phyloP scores from a whole-genome alignment of 2,329 filamentous ascomycete species.

The Fusarium coicis region DNA sequence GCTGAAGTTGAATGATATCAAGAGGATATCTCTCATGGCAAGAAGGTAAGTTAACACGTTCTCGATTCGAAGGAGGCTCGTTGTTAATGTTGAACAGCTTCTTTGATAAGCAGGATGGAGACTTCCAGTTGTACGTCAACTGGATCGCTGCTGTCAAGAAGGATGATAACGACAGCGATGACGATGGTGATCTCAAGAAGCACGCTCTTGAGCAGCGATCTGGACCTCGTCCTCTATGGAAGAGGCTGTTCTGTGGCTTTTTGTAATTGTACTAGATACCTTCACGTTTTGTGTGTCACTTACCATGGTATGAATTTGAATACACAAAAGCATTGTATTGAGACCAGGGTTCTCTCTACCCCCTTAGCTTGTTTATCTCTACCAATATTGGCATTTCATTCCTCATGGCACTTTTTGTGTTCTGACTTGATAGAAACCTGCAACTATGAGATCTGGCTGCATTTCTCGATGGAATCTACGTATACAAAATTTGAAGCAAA shows the following conservation, averaged over 20 bases:
- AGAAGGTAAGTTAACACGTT: slow-evolving; percentile 79
- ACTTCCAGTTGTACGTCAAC: slow-evolving; percentile 59
- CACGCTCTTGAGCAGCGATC: slow-evolving; percentile 1
- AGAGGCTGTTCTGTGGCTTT: slow-evolving; percentile 44
- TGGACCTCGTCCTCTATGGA: slow-evolving; percentile 36
- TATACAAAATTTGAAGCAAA: background rate
- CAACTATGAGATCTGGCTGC: background rate
- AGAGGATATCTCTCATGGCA: slow-evolving; percentile 81
- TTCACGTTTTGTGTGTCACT: background rate
- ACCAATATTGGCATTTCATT: no score
- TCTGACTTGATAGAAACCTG: background rate
- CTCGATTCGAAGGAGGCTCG: background rate
- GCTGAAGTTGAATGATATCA: slow-evolving; percentile 69
- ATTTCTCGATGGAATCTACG: no score
- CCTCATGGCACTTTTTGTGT: background rate
- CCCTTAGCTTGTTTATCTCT: background rate
- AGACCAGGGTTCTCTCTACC: background rate
- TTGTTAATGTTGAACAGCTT: slow-evolving; percentile 64
- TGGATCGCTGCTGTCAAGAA: slow-evolving; percentile 45
- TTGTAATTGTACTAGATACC: slow-evolving; percentile 16
- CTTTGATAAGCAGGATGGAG: slow-evolving; percentile 78
- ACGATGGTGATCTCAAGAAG: slow-evolving; percentile 39
- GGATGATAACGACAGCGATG: slow-evolving; percentile 38
- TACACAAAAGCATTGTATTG: background rate
- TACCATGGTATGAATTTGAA: background rate